Evolutionary conservation across 257 asterid species (phyloP).

Genomic region (Echium plantagineum): DNA sequence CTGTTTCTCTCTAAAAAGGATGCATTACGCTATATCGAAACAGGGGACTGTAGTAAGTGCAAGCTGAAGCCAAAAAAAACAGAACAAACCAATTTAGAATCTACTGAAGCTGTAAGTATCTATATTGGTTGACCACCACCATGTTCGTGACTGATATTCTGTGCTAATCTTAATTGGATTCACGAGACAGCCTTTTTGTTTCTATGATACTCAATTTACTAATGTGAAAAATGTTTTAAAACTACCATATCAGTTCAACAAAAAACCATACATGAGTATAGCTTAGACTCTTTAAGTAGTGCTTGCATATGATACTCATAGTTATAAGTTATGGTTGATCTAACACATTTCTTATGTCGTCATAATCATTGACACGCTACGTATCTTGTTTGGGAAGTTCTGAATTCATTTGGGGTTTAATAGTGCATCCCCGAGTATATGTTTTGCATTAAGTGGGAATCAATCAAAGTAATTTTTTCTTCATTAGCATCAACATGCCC

Average conservation of each 20-base stretch:
- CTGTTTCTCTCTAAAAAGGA: conserved; percentile 51
- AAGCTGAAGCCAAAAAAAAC: conserved; percentile 35
- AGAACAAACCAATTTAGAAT: conserved; percentile 10
- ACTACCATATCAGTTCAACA: too few species aligned
- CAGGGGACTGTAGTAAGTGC: conserved; percentile 37
- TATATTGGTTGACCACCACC: conserved; percentile 9
- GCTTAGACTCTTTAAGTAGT: too few species aligned
- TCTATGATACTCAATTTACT: neutral
- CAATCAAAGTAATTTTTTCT: too few species aligned
- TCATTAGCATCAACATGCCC: too few species aligned
- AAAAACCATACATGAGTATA: too few species aligned
- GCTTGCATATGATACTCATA: too few species aligned
- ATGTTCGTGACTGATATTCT: neutral
- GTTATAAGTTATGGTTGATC: neutral
- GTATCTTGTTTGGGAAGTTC: too few species aligned
- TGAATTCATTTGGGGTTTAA: too few species aligned
- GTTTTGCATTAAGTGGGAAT: too few species aligned
- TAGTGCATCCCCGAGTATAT: too few species aligned
- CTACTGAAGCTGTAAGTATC: conserved; percentile 22
- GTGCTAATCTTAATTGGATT: neutral
- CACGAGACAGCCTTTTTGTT: neutral
- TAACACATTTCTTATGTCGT: neutral
- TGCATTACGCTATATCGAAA: conserved; percentile 45
- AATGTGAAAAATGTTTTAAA: too few species aligned
- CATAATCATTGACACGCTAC: neutral